Evolutionary conservation across 305 asterid species (phyloP).

Genomic region (Withania somnifera): DNA sequence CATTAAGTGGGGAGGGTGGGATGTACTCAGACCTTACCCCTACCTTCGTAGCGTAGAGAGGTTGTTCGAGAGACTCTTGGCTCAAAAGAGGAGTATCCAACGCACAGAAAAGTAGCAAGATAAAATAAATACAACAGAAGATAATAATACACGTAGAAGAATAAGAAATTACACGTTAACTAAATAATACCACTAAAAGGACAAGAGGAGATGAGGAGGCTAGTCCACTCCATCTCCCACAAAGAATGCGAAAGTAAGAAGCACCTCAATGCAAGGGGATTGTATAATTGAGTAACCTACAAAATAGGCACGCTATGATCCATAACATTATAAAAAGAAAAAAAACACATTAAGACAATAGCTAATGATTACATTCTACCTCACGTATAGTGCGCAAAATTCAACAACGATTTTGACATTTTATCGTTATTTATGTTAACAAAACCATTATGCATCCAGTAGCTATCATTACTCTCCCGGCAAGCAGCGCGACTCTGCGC

Average conservation of each 20-base stretch:
- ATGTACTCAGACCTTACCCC: no score
- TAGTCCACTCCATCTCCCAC: background rate
- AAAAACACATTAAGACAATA: background rate
- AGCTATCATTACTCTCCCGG: slow-evolving; percentile 57
- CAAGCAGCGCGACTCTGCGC: slow-evolving; percentile 92
- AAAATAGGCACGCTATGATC: slow-evolving; percentile 7
- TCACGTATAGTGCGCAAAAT: slow-evolving; percentile 78
- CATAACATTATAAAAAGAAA: background rate
- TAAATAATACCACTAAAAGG: background rate
- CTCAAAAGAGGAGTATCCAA: no score
- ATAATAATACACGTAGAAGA: background rate
- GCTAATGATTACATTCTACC: slow-evolving; percentile 24
- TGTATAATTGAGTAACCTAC: slow-evolving; percentile 68
- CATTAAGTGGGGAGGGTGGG: no score
- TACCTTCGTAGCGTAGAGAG: no score
- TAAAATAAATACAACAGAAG: background rate
- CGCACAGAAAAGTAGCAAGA: background rate
- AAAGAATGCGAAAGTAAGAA: no score
- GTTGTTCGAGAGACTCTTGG: no score
- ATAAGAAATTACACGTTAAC: background rate
- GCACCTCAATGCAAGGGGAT: slow-evolving; percentile 81
- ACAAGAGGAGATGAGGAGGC: background rate
- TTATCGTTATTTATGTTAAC: slow-evolving; percentile 66
- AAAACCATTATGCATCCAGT: slow-evolving; percentile 85
- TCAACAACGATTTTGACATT: slow-evolving; percentile 79